Evolutionary conservation across 2,329 filamentous ascomycete species (phyloP).

Genomic region (Ophiocordyceps sinensis): DNA sequence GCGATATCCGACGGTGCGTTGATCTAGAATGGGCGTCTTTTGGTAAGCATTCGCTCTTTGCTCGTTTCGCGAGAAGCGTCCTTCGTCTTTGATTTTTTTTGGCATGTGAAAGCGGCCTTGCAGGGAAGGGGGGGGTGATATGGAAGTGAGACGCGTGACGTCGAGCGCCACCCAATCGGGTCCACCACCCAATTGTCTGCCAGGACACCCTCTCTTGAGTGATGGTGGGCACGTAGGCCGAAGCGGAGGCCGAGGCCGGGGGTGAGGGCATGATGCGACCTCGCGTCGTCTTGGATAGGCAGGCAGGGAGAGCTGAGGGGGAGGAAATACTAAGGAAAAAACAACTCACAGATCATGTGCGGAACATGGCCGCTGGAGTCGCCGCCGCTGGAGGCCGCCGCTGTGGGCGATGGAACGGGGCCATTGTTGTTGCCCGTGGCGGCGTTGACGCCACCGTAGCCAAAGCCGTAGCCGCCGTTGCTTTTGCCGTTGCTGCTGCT

Average conservation of each 20-base stretch:
- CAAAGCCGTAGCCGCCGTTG: neutral
- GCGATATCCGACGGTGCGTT: constrained; percentile 20
- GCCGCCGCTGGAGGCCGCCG: constrained; percentile 3
- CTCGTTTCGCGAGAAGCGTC: neutral
- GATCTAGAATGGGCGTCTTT: constrained; percentile 18
- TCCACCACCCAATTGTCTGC: neutral
- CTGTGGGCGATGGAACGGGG: constrained; percentile 20
- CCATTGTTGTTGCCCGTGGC: constrained; percentile 19
- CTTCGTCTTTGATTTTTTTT: neutral
- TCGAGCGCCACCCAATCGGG: neutral
- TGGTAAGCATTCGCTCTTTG: neutral
- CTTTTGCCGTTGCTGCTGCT: constrained; percentile 1
- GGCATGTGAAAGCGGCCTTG: constrained; percentile 5
- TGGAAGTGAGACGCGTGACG: constrained; percentile 1
- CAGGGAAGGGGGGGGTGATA: no score
- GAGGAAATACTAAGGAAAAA: neutral
- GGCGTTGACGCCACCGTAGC: constrained; percentile 1
- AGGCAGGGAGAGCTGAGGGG: neutral
- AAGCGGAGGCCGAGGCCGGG: neutral
- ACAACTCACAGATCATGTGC: constrained; percentile 34
- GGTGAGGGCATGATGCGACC: neutral
- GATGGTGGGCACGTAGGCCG: neutral
- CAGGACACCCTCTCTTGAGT: no score
- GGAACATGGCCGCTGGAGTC: constrained; percentile 25
- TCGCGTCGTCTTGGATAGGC: neutral